Percentiles rank a stretch among this genome's conserved stretches.
Evolutionary conservation across 306 rosid genomes (phyloP).

Genomic region (Cucurbita moschata): DNA sequence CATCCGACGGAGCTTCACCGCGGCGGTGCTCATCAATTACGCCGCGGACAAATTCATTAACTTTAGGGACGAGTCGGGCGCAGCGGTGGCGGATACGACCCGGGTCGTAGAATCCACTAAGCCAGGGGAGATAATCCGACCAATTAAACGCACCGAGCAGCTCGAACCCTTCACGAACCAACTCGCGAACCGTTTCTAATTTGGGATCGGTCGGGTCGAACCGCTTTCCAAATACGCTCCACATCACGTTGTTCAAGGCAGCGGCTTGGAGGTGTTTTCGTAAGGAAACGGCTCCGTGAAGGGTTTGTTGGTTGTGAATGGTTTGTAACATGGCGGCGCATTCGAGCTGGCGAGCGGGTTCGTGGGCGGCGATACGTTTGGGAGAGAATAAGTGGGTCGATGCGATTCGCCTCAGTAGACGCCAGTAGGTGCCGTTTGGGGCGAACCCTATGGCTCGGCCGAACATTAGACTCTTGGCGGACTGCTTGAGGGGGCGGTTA

Average conservation of each 20-base stretch:
- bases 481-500: constrained; percentile 37
- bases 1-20: constrained; percentile 4
- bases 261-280: constrained; percentile 29
- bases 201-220: constrained; percentile 1
- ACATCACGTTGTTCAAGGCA: constrained; percentile 34
- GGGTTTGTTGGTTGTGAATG: constrained; percentile 12
- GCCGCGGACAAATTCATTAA: constrained; percentile 16
- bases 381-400: constrained; percentile 42
- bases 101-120: constrained; percentile 27
- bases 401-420: constrained; percentile 29
- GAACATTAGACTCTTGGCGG: constrained; percentile 37
- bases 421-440: constrained; percentile 42
- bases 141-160: constrained; percentile 42
- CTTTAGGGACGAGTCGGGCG: constrained; percentile 31
- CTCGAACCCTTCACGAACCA: constrained; percentile 47
- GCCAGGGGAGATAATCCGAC: constrained; percentile 40
- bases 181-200: constrained; percentile 13
- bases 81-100: constrained; percentile 22
- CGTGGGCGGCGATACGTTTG: constrained; percentile 29
- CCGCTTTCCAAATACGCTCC: constrained; percentile 30
- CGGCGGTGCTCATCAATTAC: constrained; percentile 31
- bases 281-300: neutral
- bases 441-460: constrained; percentile 51
- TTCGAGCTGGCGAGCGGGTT: constrained; percentile 21
- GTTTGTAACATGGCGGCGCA: constrained; percentile 22